These are phyloP conservation scores for Plasmodium blacklocki DNA, from an alignment of 169 alveolate species.

Conservation along the genomic window DNA sequence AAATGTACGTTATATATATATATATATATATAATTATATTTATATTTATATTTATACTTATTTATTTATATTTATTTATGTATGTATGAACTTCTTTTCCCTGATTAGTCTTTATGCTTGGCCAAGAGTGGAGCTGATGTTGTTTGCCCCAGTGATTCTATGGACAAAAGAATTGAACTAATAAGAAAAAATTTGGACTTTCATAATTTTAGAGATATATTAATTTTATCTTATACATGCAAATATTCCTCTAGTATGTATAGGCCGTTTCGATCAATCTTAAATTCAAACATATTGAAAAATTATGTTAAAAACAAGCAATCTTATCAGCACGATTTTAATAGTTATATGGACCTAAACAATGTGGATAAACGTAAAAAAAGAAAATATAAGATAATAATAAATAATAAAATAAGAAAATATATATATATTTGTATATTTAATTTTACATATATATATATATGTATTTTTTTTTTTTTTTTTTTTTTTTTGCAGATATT, in stretches of 20 bases:
- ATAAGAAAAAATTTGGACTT: slow-evolving; percentile 85
- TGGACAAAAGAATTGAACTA: slow-evolving; percentile 90
- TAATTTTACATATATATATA: neutral
- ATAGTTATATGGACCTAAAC: slow-evolving; percentile 72
- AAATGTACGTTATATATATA: neutral
- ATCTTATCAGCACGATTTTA: slow-evolving; percentile 85
- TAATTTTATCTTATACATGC: slow-evolving; percentile 89
- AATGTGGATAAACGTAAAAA: slow-evolving; percentile 68
- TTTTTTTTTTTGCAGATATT: slow-evolving; percentile 70
- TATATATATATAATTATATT: neutral
- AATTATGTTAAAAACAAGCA: slow-evolving; percentile 83
- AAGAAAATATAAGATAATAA: too few species aligned
- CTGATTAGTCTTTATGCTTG: slow-evolving; percentile 80
- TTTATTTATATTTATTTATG: neutral
- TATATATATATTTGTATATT: neutral
- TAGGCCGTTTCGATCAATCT: slow-evolving; percentile 92
- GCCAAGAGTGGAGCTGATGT: slow-evolving; percentile 91
- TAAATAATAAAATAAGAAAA: neutral
- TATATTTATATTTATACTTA: neutral
- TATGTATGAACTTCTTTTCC: neutral
- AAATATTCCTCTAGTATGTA: slow-evolving; percentile 89
- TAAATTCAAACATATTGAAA: slow-evolving; percentile 84
- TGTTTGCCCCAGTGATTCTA: slow-evolving; percentile 92
- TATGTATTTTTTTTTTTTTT: neutral
- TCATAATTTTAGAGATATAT: slow-evolving; percentile 79